phyloP scores from a whole-genome alignment of 2,329 filamentous ascomycete species.

The Neoarthrinium moseri region DNA sequence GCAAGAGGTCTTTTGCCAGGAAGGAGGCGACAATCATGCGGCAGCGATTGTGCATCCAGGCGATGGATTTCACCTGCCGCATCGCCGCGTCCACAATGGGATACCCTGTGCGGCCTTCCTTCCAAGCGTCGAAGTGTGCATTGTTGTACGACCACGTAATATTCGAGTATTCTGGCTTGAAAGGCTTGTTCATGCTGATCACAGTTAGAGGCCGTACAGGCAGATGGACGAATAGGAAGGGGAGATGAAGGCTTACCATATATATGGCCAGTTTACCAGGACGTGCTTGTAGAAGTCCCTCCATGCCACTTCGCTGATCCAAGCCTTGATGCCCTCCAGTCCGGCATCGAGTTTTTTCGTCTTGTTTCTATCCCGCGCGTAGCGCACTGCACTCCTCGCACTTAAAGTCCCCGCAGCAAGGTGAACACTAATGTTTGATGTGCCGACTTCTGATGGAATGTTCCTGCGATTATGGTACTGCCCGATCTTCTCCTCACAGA shows the following conservation, averaged over 20 bases:
- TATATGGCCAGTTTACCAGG: slow-evolving; percentile 79
- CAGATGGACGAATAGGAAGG: neutral
- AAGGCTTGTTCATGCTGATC: slow-evolving; percentile 58
- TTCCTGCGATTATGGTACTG: slow-evolving; percentile 67
- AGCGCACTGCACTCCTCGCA: slow-evolving; percentile 69
- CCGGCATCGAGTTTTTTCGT: slow-evolving; percentile 66
- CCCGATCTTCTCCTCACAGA: slow-evolving; percentile 62
- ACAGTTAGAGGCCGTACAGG: slow-evolving; percentile 11
- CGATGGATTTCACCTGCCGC: slow-evolving; percentile 68
- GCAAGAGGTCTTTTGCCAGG: slow-evolving; percentile 73
- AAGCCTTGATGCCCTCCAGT: slow-evolving; percentile 63
- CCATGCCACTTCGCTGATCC: slow-evolving; percentile 85
- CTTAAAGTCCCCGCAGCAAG: slow-evolving; percentile 63
- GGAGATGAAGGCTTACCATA: slow-evolving; percentile 52
- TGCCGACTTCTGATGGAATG: slow-evolving; percentile 59
- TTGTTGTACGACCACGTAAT: slow-evolving; percentile 78
- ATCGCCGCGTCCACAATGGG: slow-evolving; percentile 86
- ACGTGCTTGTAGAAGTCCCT: slow-evolving; percentile 88
- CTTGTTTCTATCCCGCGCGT: slow-evolving; percentile 43
- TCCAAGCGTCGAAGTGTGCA: slow-evolving; percentile 72
- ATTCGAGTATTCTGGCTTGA: slow-evolving; percentile 80
- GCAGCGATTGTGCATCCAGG: slow-evolving; percentile 82
- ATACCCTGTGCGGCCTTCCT: slow-evolving; percentile 70
- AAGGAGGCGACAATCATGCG: slow-evolving; percentile 85
- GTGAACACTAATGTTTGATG: slow-evolving; percentile 71